A percentile compares a stretch with the other conserved stretches of the same genome.
Evolutionary conservation across 208 protist species (phyloP).

Genomic region (Trypanosoma rangeli): DNA sequence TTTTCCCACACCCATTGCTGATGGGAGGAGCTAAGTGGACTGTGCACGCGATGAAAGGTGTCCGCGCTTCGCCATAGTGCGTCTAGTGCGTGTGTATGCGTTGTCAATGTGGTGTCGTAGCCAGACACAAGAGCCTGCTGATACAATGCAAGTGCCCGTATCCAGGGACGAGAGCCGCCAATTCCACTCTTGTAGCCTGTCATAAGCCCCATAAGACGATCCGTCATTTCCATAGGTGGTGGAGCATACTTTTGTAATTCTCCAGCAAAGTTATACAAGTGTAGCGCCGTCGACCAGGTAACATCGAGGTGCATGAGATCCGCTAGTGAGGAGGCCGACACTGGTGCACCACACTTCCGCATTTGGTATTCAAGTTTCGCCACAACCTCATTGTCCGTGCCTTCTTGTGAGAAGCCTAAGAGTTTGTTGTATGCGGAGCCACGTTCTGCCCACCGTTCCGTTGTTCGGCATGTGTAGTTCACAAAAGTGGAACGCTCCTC

Average conservation of each 20-base stretch:
- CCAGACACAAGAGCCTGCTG: constrained; percentile 35
- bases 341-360: constrained; percentile 35
- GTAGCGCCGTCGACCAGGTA: constrained; percentile 61
- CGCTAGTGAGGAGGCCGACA: constrained; percentile 34
- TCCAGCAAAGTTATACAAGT: constrained; percentile 41
- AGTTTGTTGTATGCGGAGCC: constrained; percentile 51
- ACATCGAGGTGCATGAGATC: constrained; percentile 78
- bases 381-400: constrained; percentile 62
- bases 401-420: constrained; percentile 59
- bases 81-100: constrained; percentile 73
- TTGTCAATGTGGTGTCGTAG: constrained; percentile 53
- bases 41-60: constrained; percentile 51
- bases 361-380: constrained; percentile 59
- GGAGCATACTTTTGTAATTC: constrained; percentile 31
- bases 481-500: constrained; percentile 53
- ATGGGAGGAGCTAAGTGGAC: constrained; percentile 20
- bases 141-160: constrained; percentile 59
- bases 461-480: constrained; percentile 42
- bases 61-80: constrained; percentile 81
- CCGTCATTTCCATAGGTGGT: constrained; percentile 63
- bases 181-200: constrained; percentile 67
- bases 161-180: constrained; percentile 74
- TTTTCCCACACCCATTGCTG: constrained; percentile 34
- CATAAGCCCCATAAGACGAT: constrained; percentile 76
- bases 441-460: constrained; percentile 51